These are phyloP conservation scores for Polytolypa hystricis DNA, from an alignment of 2,329 filamentous ascomycete species.

Conservation along the genomic window DNA sequence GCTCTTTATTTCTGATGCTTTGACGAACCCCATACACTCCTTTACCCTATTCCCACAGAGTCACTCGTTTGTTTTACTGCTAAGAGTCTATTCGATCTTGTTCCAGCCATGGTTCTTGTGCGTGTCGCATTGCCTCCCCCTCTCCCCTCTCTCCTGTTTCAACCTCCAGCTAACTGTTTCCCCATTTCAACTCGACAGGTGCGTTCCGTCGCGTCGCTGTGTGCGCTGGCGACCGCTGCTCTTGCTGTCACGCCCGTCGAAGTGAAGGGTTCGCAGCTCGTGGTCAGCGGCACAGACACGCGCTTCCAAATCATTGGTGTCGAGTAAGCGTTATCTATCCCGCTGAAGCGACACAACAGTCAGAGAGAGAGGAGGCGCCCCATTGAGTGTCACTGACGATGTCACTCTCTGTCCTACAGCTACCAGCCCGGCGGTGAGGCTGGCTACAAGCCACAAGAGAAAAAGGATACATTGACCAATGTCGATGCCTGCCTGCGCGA, in stretches of 20 bases:
- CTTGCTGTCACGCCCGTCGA: slow-evolving; percentile 45
- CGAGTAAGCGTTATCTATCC: slow-evolving; percentile 35
- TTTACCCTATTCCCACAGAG: no score
- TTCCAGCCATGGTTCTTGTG: slow-evolving; percentile 11
- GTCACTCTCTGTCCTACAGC: slow-evolving; percentile 20
- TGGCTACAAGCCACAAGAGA: slow-evolving; percentile 41
- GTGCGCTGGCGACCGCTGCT: slow-evolving; percentile 34
- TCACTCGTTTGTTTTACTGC: no score
- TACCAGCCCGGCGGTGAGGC: slow-evolving; percentile 53
- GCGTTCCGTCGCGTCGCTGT: slow-evolving; percentile 27
- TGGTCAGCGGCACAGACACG: slow-evolving; percentile 46
- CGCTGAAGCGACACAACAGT: not conserved
- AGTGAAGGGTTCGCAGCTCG: slow-evolving; percentile 50
- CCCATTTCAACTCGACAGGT: slow-evolving; percentile 2
- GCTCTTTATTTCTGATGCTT: slow-evolving; percentile 13
- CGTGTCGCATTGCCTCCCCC: not conserved
- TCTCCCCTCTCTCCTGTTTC: not conserved
- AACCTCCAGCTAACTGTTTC: not conserved
- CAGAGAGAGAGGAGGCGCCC: not conserved
- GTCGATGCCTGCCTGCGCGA: slow-evolving; percentile 49
- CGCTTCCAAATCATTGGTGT: slow-evolving; percentile 53
- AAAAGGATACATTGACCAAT: slow-evolving; percentile 47
- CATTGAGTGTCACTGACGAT: not conserved
- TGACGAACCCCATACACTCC: no score
- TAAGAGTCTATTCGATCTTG: no score